Conservation (phyloP, 2,329 filamentous ascomycete species). For the Neofusicoccum laricinum region DNA sequence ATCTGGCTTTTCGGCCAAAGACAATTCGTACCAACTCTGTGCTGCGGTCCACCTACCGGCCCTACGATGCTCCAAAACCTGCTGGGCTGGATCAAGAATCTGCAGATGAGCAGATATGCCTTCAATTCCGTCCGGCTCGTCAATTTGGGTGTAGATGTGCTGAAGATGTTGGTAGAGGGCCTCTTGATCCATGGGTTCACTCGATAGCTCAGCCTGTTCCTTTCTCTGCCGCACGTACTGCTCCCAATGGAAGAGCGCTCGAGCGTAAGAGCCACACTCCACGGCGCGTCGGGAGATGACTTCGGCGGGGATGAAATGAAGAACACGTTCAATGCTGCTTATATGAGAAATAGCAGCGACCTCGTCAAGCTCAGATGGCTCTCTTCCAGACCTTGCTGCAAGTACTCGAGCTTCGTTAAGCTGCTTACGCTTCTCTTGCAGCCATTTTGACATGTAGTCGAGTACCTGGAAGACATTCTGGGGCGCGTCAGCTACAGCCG, state of each 20-base stretch:
- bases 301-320: conserved; percentile 67
- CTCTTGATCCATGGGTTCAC: conserved; percentile 54
- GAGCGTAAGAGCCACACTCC: conserved; percentile 90
- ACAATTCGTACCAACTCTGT: conserved; percentile 96
- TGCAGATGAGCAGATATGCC: conserved; percentile 87
- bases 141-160: conserved; percentile 94
- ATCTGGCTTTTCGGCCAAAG: conserved; percentile 74
- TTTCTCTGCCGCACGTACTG: conserved; percentile 69
- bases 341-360: conserved; percentile 54
- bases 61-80: conserved; percentile 88
- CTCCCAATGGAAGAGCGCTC: conserved; percentile 92
- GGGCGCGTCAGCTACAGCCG: conserved; percentile 21
- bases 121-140: conserved; percentile 94
- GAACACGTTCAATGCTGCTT: conserved; percentile 67
- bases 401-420: conserved; percentile 39
- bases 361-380: conserved; percentile 48
- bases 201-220: conserved; percentile 42
- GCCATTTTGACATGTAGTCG: conserved; percentile 88
- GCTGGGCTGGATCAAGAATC: conserved; percentile 86
- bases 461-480: conserved; percentile 85
- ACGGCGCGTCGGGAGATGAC: conserved; percentile 78
- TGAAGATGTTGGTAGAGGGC: conserved; percentile 75
- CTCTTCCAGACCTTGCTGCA: conserved; percentile 44
- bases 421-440: conserved; percentile 69
- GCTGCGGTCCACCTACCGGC: conserved; percentile 91